Base-by-base conservation (phyloP, 2,329 filamentous ascomycete species). In the Corynespora cassiicola region DNA sequence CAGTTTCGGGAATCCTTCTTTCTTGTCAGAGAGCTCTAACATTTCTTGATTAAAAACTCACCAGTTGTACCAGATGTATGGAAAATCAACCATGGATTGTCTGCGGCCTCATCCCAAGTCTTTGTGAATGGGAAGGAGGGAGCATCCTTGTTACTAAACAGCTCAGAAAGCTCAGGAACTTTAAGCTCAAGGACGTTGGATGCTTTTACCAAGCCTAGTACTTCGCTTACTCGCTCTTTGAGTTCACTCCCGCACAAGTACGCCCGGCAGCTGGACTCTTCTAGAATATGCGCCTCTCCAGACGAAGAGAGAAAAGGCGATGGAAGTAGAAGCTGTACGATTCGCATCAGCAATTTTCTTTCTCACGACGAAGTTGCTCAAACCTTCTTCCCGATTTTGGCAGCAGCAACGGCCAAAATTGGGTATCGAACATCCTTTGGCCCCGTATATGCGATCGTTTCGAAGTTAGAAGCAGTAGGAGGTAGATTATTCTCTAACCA, bases 61-160 rank as follows among this genome's bases (percentile, higher is more conserved):
- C 66, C 66, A 10, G 66, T 69, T 2, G 65, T 65, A 16, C 66
- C 66, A n/a, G 66, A 69, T 12, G 65, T 69, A 39, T 69, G 67
- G 18, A 67, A 61, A 7, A 68, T 61, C 8, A 59, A 36, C 3
- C 42, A 35, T 3, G 39, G 36, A 6, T 58, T 42, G 14, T 63
- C 35, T 25, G 58, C 52, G 0, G 37, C 47, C 10, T 61, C 49
- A 6, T 52, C 32, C 19, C 36, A 56, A 2, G 50, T 38, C 29
- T 50, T 55, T 2, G 26, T 31, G 23, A 38, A 60, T 6, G 50
- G 36, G 36, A 57, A 65, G 5, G 5, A 6, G 7, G n/a, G 16
- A 10, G 16, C 26, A 2, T 20, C 14, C 8, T 36, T 31, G 14
- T 36, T 33, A 26, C 22, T 34, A 7, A 46, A 16, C 15, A 25